Evolutionary conservation across 1,284 basidiomycete species (phyloP), one percentile per base, ranked within the genome.

Genomic region (Sanghuangporus sanghuang): DNA sequence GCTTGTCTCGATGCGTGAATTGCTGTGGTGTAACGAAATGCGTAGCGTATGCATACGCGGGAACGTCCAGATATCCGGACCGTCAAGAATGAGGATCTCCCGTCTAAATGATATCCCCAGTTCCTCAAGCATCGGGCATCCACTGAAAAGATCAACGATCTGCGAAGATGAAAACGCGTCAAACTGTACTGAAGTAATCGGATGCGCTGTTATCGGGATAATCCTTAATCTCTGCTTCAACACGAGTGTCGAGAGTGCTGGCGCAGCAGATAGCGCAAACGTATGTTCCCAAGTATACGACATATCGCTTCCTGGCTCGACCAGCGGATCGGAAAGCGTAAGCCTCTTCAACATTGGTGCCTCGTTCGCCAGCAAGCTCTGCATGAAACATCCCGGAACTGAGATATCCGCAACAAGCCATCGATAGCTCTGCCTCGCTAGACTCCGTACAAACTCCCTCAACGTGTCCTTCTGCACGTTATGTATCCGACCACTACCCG

Each of bases 341-440:
- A 62, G 46, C 32, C 18, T 56, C 42, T 36, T 40, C 14, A 62
- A 23, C 35, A 62, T 62, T 23, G 61, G 61, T 7, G 61, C 61
- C 9, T 62, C 61, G 23, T 57, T 49, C 6, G 53, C 61, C 8
- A 62, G 55, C 0, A 62, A 32, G 8, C 42, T 62, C 42, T 48
- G 42, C 61, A 62, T 62, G 38, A 56, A 62, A 49, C 46, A 35
- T 7, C 61, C 54, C n/a, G 61, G 61, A 2, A 62, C 61, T 6
- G 63, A 46, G 18, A 64, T 59, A 32, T 64, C 63, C 32, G 53
- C 57, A 23, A 60, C 52, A 9, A 54, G 63, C 63, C 63, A 64
- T 64, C 63, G 63, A 64, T 64, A 40, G 27, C 63, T 64, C 38
- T 64, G 63, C 35, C 16, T 54, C 23, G 57, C 39, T 18, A 64